Conservation (phyloP, 495 filamentous ascomycete species). For the Aspergillus conjunctus region DNA sequence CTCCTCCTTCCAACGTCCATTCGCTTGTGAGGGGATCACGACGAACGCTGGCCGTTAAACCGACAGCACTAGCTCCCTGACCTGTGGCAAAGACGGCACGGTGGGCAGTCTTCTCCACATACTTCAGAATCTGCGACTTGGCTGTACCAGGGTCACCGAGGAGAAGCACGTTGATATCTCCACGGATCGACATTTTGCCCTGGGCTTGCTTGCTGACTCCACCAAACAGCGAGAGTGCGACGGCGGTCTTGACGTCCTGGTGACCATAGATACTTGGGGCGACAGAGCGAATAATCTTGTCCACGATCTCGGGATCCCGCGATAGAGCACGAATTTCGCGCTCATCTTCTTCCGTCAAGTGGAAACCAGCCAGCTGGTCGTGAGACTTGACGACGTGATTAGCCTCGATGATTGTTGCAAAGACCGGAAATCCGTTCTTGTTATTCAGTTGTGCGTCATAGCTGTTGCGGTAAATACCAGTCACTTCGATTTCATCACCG, state of each 20-base stretch:
- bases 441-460: slow-evolving; percentile 98
- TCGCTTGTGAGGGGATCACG: slow-evolving; percentile 94
- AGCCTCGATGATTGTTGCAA: slow-evolving; percentile 95
- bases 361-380: slow-evolving; percentile 97
- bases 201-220: slow-evolving; percentile 89
- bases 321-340: slow-evolving; percentile 85
- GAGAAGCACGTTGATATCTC: slow-evolving; percentile 97
- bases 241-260: slow-evolving; percentile 94
- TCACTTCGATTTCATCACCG: slow-evolving; percentile 96
- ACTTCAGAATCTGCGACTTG: slow-evolving; percentile 98
- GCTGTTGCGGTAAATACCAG: slow-evolving; percentile 97
- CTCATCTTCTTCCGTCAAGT: slow-evolving; percentile 93
- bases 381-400: slow-evolving; percentile 97
- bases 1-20: slow-evolving; percentile 98
- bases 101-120: slow-evolving; percentile 96
- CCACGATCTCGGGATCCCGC: slow-evolving; percentile 86
- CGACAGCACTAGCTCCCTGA: slow-evolving; percentile 95
- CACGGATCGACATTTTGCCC: slow-evolving; percentile 87
- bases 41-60: slow-evolving; percentile 95
- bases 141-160: slow-evolving; percentile 98
- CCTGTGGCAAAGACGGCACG: slow-evolving; percentile 97
- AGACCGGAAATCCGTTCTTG: slow-evolving; percentile 98
- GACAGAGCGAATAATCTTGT: slow-evolving; percentile 93
- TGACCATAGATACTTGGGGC: slow-evolving; percentile 98
- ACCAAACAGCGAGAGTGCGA: slow-evolving; percentile 92